Base-by-base conservation (phyloP, 192 early-diverging fungal genomes). In the Physocladia obscura region DNA sequence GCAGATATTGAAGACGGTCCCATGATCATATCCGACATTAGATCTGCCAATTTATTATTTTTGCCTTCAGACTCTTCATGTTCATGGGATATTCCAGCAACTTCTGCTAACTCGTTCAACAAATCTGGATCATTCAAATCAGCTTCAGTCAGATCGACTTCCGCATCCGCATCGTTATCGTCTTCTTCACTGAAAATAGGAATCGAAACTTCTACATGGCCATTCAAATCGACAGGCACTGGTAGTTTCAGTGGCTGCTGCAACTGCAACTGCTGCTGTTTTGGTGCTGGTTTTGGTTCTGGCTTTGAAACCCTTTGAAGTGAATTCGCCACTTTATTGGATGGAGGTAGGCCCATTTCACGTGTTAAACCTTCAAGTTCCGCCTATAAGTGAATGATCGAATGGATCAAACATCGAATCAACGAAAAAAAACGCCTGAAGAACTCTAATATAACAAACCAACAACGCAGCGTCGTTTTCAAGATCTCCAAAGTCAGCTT, bases 81-180 rank as follows among this genome's bases (percentile, higher is more conserved):
- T 19, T 34, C 70, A 15, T 35, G 22, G 26, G 17, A 35, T 5
- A 27, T 37, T 6, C 58, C 73, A 2, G 71, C 73, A 47, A 84
- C 69, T 8, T 54, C 49, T 26, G 49, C 15, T 11, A 73, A 38
- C 52, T 70, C 70, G 76, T 82, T 84, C 79, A 93, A 71, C 32
- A 93, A 75, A n/a, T 79, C 75, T 3, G 92, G 92, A 69, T 93
- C 90, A 35, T 89, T 88, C 75, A 90, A 71, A 70, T 93, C 92
- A 3, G 82, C 80, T 24, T 93, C 92, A 5, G 81, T 85, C 37
- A 93, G 74, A 17, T 88, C 84, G 3, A 92, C 84, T 4, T 77
- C 69, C 32, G 83, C 80, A 47, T 89, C 85, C 21, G 81, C 80
- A 17, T 84, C 83, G 22, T 80, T 71, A 22, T 49, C 55, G 40